Evolutionary conservation across 2,329 filamentous ascomycete species (phyloP), one percentile per base, ranked within the genome.

Genomic region (Aureobasidium sp.): DNA sequence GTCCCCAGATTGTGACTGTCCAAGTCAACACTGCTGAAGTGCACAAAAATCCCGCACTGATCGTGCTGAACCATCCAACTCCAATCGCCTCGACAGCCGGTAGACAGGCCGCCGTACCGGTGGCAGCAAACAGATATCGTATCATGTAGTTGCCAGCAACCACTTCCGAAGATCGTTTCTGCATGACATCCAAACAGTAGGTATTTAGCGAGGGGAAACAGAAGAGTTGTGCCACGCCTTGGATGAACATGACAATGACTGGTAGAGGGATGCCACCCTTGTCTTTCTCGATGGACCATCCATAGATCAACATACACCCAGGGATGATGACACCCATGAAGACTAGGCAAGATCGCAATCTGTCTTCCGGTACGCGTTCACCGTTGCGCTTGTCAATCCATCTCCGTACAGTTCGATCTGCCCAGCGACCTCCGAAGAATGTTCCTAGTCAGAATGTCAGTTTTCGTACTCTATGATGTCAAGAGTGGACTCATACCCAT

Each of bases 151-250:
- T 94, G 0, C 88, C 88, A 0, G 89, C 88, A 63, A 71, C 69
- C 10, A 93, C 88, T 69, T 94, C 89, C 3, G 87, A 84, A 47
- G 84, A 84, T 34, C 82, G 78, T 1, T 80, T 79, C 66, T 87
- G 87, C 86, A 92, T 90, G 13, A 93, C 89, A 71, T 94, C 89
- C 44, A 94, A 75, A 71, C 89, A 92, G 74, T 94, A 92, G 0
- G 88, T 89, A 71, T 92, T 92, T 65, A 92, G 72, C 52, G 82
- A 84, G 0, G 88, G 88, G 69, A 91, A 92, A 68, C 87, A 89
- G 69, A 90, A 89, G 6, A 92, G 76, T 72, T 92, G 87, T 0
- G 84, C 87, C 0, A 91, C 80, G 1, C 88, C 89, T 69, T 92
- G 88, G 2, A 88, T 64, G 70, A 92, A 92, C 79, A 92, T 86